Evolutionary conservation across 768 basidiomycete genomes (phyloP), one percentile per base, ranked within the genome.

Genomic region (Suillus hirtellus): DNA sequence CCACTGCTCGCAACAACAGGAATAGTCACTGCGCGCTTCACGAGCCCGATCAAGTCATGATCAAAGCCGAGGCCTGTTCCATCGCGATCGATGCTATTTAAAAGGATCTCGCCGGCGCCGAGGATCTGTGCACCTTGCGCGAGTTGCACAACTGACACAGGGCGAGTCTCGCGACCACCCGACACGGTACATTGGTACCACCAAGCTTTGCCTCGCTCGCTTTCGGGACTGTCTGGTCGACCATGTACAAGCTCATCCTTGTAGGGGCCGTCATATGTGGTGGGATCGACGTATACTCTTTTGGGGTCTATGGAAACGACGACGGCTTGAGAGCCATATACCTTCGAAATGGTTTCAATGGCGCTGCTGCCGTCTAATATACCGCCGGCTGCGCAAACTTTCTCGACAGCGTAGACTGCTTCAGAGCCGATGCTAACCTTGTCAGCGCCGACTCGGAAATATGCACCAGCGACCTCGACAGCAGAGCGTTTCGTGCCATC

Each of bases 171-270:
- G 37, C 97, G 88, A 15, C 97, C 97, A 44, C 97, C 96, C 1
- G 89, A 92, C 54, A 98, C 92, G 12, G 97, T 99, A 76, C 97
- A 99, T 73, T 96, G 95, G 76, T 99, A 99, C 97, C 96, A 99
- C 95, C 97, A 99, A 49, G 87, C 89, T 71, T 86, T 88, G 49
- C 86, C 88, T 60, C 82, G 78, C 66, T 90, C 90, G 63, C 80
- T 78, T 70, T 84, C 84, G 9, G 78, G 73, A 9, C 77, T 76
- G 63, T 81, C 79, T 3, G 77, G 73, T 61, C 73, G 76, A 42
- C 78, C 81, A 40, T 71, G 67, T 34, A 93, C 75, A 24, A 93
- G 75, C 71, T 93, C 92, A 35, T 79, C 76, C 67, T 74, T 81
- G 76, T 88, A 87, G 10, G 88, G 87, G 2, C 91, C 92, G 46